phyloP scores from a whole-genome alignment of 2,329 filamentous ascomycete species.

The Coleophoma eucalyptorum region DNA sequence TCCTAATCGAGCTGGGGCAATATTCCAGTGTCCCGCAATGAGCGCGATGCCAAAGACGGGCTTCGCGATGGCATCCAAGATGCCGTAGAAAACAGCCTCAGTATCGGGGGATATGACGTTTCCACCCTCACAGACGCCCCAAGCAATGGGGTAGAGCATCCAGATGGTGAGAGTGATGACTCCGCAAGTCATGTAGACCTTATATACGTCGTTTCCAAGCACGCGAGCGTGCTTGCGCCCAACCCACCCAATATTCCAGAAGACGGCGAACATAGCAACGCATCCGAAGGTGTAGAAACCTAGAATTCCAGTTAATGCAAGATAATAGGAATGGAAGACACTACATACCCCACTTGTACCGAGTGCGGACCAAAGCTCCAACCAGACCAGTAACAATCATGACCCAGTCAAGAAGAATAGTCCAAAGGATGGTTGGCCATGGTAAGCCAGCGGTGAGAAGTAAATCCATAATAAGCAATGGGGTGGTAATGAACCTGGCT shows the following conservation, averaged over 20 bases:
- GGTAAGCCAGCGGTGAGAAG: not conserved
- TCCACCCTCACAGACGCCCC: constrained; percentile 57
- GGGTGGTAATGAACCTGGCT: not conserved
- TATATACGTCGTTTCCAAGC: not conserved
- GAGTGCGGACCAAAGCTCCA: not conserved
- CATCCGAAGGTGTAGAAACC: not conserved
- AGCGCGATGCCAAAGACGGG: constrained; percentile 38
- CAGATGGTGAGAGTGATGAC: constrained; percentile 50
- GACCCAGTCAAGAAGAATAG: not conserved
- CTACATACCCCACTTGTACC: not conserved
- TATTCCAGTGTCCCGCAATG: not conserved
- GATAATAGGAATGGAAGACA: not conserved
- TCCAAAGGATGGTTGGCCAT: not conserved
- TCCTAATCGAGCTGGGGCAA: not conserved
- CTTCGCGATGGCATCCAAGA: constrained; percentile 61
- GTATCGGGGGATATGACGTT: constrained; percentile 60
- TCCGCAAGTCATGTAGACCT: not conserved
- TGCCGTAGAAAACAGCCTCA: constrained; percentile 63
- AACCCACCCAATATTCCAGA: not conserved
- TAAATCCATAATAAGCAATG: not conserved
- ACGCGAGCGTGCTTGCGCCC: not conserved
- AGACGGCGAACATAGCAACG: not conserved
- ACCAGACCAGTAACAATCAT: not conserved
- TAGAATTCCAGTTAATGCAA: not conserved
- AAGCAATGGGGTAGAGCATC: constrained; percentile 59